These are phyloP conservation scores for Microthlaspi erraticum DNA, from an alignment of 345 rosid genomes.

Conservation along the genomic window DNA sequence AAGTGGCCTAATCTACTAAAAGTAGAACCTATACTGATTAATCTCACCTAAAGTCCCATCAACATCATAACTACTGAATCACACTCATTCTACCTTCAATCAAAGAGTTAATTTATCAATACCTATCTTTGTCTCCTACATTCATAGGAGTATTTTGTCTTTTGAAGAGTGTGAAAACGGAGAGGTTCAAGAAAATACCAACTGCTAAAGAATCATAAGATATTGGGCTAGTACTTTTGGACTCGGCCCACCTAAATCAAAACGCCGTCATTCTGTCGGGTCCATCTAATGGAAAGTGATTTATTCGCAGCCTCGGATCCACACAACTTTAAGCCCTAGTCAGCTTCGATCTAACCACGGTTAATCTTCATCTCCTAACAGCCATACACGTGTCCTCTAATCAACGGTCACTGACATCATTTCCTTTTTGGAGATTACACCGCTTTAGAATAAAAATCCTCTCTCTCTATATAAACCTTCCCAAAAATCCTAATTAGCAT, in stretches of 20 bases:
- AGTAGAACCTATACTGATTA: neutral
- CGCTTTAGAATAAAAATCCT: slow-evolving; percentile 7
- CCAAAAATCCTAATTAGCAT: neutral
- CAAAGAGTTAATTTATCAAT: no score
- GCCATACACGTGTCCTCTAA: slow-evolving; percentile 27
- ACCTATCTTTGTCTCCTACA: no score
- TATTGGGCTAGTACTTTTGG: slow-evolving; percentile 28
- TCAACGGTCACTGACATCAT: slow-evolving; percentile 14
- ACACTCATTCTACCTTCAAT: neutral
- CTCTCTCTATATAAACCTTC: slow-evolving; percentile 24
- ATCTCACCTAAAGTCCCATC: slow-evolving; percentile 3
- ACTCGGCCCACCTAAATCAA: slow-evolving; percentile 20
- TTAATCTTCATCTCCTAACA: neutral
- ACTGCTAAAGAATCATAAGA: neutral
- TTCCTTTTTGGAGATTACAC: neutral
- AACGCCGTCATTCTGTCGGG: slow-evolving; percentile 43
- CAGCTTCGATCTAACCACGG: slow-evolving; percentile 18
- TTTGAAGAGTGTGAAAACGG: no score
- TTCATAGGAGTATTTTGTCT: no score
- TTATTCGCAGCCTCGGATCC: slow-evolving; percentile 23
- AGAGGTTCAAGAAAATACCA: no score
- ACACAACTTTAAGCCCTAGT: slow-evolving; percentile 22
- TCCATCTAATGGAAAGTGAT: slow-evolving; percentile 8
- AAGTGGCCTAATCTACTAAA: slow-evolving; percentile 19
- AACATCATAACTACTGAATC: neutral